These are phyloP conservation scores for Poa annua DNA, from an alignment of 176 grass and related monocot species.

Conservation along the genomic window DNA sequence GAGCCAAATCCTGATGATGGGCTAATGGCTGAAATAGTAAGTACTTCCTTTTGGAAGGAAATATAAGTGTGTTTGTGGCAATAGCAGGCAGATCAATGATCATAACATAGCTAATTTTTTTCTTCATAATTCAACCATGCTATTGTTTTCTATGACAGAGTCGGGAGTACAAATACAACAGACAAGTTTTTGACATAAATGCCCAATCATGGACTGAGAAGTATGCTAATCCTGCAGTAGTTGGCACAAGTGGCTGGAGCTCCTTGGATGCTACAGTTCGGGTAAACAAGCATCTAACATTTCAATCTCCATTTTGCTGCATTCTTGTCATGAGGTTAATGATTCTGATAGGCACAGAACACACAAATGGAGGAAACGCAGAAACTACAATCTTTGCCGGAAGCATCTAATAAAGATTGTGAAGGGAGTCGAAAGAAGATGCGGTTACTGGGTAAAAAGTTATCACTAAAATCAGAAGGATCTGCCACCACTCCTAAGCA, in stretches of 20 bases:
- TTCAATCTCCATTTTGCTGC: neutral
- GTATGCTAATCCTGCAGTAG: constrained; percentile 66
- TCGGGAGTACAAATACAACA: constrained; percentile 86
- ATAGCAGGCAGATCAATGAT: constrained; percentile 22
- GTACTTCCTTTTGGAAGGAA: constrained; percentile 46
- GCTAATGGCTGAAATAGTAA: constrained; percentile 92
- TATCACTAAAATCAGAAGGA: constrained; percentile 54
- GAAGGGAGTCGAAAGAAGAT: constrained; percentile 57
- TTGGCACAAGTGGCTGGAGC: constrained; percentile 45
- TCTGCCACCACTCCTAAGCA: constrained; percentile 39
- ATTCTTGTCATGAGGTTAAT: constrained; percentile 11
- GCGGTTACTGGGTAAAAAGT: constrained; percentile 52
- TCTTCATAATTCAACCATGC: constrained; percentile 34
- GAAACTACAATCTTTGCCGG: constrained; percentile 25
- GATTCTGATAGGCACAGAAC: constrained; percentile 42
- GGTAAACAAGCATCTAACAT: constrained; percentile 38
- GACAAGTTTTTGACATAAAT: constrained; percentile 74
- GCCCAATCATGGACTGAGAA: constrained; percentile 72
- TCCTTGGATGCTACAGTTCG: constrained; percentile 35
- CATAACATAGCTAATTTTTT: constrained; percentile 7
- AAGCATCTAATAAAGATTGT: constrained; percentile 36
- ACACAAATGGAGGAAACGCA: constrained; percentile 48
- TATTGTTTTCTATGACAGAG: constrained; percentile 55
- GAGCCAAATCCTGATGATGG: constrained; percentile 88
- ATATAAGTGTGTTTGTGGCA: constrained; percentile 45